Base-by-base conservation (phyloP, 495 filamentous ascomycete species). In the Aspergillus sclerotioniger region DNA sequence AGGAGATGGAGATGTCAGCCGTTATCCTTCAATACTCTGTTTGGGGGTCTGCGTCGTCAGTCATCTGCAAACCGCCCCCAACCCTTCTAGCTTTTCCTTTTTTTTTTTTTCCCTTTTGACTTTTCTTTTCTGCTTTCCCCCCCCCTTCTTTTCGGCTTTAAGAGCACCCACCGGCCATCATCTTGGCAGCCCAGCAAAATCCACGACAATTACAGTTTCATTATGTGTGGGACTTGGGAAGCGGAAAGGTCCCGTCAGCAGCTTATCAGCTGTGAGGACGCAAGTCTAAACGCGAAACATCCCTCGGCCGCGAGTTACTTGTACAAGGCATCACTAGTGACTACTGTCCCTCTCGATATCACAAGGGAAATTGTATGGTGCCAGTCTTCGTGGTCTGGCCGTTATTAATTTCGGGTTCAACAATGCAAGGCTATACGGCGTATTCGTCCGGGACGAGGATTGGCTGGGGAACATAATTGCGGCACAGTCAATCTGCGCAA, bases 401-500 rank as follows among this genome's bases (percentile, higher is more conserved):
- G 37, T 6, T 41, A 41, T 6, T 41, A 37, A 15, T n/a, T n/a
- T 41, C 37, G 37, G 37, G 7, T 41, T 15, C 37, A 12, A 41
- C 37, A n/a, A 41, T n/a, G 37, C 37, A 41, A 41, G 15, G 13
- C 37, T 41, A 41, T 13, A 13, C 6, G 12, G 37, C 37, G 37
- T 3, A 41, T n/a, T n/a, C n/a, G 13, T 41, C 37, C 37, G n/a
- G 8, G n/a, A 41, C 37, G 37, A 41, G 37, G 51, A 53, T 21
- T 53, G 32, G 51, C 13, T 41, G 8, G 6, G 25, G 32, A 17
- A 31, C 32, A 50, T 15, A 13, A 51, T 45, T 60, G 57, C 63
- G 63, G 57, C 63, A 57, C 58, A 66, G 63, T 62, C 57, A 66
- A 61, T 19, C 47, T 58, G 63, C 63, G 60, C 63, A 66, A 62